Evolutionary conservation across 169 alveolate genomes (phyloP).

Genomic region (Cryptosporidium sp.): DNA sequence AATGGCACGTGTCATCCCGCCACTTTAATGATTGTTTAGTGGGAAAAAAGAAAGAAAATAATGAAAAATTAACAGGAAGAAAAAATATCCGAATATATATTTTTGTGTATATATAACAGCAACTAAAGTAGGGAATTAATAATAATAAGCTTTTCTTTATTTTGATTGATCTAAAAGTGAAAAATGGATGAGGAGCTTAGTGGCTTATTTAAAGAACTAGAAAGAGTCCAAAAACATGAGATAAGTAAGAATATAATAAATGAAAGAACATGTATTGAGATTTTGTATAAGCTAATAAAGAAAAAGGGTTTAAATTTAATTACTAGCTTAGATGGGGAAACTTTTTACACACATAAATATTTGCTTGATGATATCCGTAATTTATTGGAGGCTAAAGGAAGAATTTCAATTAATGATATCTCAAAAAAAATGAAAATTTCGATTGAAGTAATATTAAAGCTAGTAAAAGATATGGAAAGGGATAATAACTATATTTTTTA

Average conservation of each 20-base stretch:
- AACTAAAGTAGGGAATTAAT: neutral
- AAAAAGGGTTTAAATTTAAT: conserved; percentile 9
- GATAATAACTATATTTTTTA: conserved; percentile 9
- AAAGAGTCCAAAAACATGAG: conserved; percentile 1
- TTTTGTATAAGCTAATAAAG: conserved; percentile 23
- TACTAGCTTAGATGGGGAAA: conserved; percentile 23
- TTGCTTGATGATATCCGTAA: neutral
- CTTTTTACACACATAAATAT: conserved; percentile 22
- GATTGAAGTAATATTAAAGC: neutral
- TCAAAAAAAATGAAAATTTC: neutral
- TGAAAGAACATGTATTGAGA: conserved; percentile 43
- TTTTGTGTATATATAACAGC: neutral
- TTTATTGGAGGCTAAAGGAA: neutral
- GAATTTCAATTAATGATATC: neutral
- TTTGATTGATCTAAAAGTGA: neutral
- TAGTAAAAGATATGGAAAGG: conserved; percentile 4
- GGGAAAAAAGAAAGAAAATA: neutral
- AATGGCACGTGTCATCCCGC: conserved; percentile 3
- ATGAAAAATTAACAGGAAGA: neutral
- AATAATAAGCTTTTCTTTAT: too few species aligned
- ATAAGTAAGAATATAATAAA: neutral
- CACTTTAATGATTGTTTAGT: neutral
- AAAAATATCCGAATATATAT: too few species aligned
- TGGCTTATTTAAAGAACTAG: neutral
- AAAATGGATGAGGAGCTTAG: conserved; percentile 12